Evolutionary conservation across 306 rosid genomes (phyloP).

Genomic region (Acacia confusa): DNA sequence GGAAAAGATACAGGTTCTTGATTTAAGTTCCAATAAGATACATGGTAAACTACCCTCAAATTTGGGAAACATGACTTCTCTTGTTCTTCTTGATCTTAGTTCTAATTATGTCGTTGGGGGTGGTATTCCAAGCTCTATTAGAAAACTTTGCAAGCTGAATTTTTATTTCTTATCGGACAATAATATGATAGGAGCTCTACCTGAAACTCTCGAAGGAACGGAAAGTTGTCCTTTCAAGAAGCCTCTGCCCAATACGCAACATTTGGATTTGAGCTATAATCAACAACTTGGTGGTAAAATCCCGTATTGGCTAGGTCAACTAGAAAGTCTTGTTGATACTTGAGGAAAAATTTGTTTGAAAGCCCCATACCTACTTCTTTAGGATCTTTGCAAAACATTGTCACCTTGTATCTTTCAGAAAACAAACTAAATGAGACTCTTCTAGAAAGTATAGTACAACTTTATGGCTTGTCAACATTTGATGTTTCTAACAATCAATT

Average conservation of each 20-base stretch:
- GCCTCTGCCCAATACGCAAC: slow-evolving; percentile 26
- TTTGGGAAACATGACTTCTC: slow-evolving; percentile 49
- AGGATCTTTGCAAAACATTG: slow-evolving; percentile 35
- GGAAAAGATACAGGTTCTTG: slow-evolving; percentile 34
- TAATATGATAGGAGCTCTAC: slow-evolving; percentile 38
- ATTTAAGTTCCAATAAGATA: slow-evolving; percentile 14
- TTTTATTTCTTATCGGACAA: slow-evolving; percentile 12
- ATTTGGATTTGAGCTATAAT: slow-evolving; percentile 20
- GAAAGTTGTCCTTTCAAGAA: slow-evolving; percentile 10
- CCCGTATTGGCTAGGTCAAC: slow-evolving; percentile 41
- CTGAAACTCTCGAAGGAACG: slow-evolving; percentile 38
- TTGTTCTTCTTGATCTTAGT: slow-evolving; percentile 28
- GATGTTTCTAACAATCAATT: slow-evolving; percentile 52
- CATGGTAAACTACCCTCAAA: slow-evolving; percentile 43
- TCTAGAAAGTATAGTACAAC: slow-evolving; percentile 48
- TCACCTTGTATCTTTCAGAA: background rate
- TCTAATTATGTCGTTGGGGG: slow-evolving; percentile 29
- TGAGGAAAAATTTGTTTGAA: slow-evolving; percentile 22
- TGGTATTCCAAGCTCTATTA: slow-evolving; percentile 44
- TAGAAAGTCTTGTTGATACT: slow-evolving; percentile 32
- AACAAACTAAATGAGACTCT: slow-evolving; percentile 46
- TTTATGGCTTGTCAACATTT: slow-evolving; percentile 28
- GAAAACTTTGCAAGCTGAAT: slow-evolving; percentile 32
- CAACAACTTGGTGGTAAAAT: slow-evolving; percentile 36
- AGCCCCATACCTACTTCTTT: slow-evolving; percentile 42